phyloP scores from a whole-genome alignment of 345 rosid species.

The Eucalyptus sp. region DNA sequence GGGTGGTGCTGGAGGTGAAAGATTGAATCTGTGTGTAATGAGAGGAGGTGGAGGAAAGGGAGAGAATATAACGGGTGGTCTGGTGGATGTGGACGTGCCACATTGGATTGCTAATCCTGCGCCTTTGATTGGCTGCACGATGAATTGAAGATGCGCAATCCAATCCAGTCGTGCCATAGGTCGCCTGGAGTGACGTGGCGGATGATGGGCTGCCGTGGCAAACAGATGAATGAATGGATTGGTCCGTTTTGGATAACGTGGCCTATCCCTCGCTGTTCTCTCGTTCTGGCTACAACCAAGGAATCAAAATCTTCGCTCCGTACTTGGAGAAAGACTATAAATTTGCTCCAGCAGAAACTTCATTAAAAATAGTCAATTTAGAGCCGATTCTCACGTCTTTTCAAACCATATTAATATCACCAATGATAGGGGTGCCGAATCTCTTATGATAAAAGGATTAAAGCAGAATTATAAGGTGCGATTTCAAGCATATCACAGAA shows the following conservation, averaged over 20 bases:
- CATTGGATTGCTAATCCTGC: slow-evolving; percentile 10
- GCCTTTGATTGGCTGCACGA: slow-evolving; percentile 25
- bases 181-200: slow-evolving; percentile 25
- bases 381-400: not conserved
- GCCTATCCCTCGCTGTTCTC: not conserved
- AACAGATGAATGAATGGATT: not conserved
- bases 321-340: not conserved
- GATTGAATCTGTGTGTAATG: not conserved
- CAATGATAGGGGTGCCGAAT: not conserved
- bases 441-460: not conserved
- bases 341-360: not conserved
- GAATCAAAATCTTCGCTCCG: not conserved
- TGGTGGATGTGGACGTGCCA: slow-evolving; percentile 49
- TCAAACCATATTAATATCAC: not conserved
- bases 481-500: not conserved
- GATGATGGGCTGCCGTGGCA: slow-evolving; percentile 34
- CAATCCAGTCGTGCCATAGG: slow-evolving; percentile 44
- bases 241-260: slow-evolving; percentile 33
- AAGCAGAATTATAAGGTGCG: not conserved
- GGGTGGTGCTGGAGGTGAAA: not conserved
- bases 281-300: not conserved
- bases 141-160: slow-evolving; percentile 30
- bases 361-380: not conserved
- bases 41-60: not conserved
- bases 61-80: slow-evolving; percentile 40